Evolutionary conservation across 2,329 filamentous ascomycete genomes (phyloP), one percentile per base, ranked within the genome.

Genomic region (Penicillium thymicola): DNA sequence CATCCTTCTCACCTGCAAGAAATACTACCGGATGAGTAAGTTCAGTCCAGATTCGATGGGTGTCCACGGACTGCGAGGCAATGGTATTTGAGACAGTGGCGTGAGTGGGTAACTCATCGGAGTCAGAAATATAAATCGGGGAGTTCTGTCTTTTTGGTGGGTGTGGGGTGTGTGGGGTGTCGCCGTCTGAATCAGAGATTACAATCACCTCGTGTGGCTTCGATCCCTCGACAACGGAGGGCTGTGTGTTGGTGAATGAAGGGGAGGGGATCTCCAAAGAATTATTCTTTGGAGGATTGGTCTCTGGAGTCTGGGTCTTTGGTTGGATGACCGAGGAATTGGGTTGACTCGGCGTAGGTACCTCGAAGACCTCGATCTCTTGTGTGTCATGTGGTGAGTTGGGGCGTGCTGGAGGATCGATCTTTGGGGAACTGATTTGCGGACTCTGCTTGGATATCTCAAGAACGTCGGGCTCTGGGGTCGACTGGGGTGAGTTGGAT

Each of bases 1-100:
- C 55, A 13, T 66, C 52, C 4, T 46, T 60, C 5, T 67, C 59
- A 56, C 72, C 62, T 34, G 73, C 69, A 62, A 79, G 37, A 43
- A 51, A 77, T 13, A 53, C 46, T 21, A 79, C 70, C 0, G 76
- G 76, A 47, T 78, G 75, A 16, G 70, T 67, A 58, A 77, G 71
- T 11, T 65, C 70, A 2, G 76, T 79, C 8, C 52, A 60, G 46
- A 77, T 71, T 4, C 62, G 68, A 16, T 65, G 59, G 11, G 13
- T 34, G 5, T 43, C 27, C 4, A 4, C 27, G 4, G 18, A 4
- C 38, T 51, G 37, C 11, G 14, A 23, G 18, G 27, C 14, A n/a
- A 43, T 11, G 7, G 18, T 32, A 18, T n/a, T 32, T n/a, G 37
- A n/a, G 10, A 13, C n/a, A 10, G 14, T 43, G 21, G 18, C 0